phyloP scores from a whole-genome alignment of 2,329 filamentous ascomycete genomes.

The Sporothrix phasma region DNA sequence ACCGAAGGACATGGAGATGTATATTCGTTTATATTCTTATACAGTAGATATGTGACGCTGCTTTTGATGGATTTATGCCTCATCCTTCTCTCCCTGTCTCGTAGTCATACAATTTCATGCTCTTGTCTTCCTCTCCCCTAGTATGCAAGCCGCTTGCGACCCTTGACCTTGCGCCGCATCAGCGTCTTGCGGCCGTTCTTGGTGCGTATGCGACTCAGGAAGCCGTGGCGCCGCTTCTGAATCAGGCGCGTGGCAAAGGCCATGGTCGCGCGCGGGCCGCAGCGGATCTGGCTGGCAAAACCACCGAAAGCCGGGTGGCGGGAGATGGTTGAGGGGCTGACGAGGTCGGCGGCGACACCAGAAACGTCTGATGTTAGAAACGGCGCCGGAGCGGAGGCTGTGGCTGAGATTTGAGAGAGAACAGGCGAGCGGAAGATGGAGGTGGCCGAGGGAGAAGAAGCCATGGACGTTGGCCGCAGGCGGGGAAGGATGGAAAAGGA shows the following conservation, averaged over 20 bases:
- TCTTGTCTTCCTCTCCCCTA: constrained; percentile 16
- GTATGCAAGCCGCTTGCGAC: constrained; percentile 35
- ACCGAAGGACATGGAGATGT: not conserved
- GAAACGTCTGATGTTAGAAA: constrained; percentile 17
- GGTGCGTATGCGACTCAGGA: constrained; percentile 40
- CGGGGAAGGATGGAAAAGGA: constrained; percentile 23
- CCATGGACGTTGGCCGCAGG: constrained; percentile 14
- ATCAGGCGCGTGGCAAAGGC: constrained; percentile 43
- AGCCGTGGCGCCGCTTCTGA: constrained; percentile 51
- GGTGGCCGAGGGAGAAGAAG: constrained; percentile 6
- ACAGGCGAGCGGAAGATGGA: constrained; percentile 15
- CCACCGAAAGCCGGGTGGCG: constrained; percentile 42
- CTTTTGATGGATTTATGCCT: not conserved
- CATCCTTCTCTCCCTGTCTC: not conserved
- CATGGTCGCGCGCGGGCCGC: constrained; percentile 50
- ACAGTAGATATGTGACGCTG: not conserved
- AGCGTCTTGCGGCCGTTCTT: constrained; percentile 45
- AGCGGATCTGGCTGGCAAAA: constrained; percentile 40
- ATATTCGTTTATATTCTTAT: not conserved
- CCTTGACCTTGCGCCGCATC: constrained; percentile 42
- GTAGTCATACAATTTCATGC: not conserved
- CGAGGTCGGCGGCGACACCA: constrained; percentile 31
- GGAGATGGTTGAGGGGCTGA: constrained; percentile 38
- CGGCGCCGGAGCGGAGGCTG: not conserved
- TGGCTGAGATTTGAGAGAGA: not conserved